phyloP scores from a whole-genome alignment of 352 stramenopile genomes.

The Thalassiosira livingstoniorum region DNA sequence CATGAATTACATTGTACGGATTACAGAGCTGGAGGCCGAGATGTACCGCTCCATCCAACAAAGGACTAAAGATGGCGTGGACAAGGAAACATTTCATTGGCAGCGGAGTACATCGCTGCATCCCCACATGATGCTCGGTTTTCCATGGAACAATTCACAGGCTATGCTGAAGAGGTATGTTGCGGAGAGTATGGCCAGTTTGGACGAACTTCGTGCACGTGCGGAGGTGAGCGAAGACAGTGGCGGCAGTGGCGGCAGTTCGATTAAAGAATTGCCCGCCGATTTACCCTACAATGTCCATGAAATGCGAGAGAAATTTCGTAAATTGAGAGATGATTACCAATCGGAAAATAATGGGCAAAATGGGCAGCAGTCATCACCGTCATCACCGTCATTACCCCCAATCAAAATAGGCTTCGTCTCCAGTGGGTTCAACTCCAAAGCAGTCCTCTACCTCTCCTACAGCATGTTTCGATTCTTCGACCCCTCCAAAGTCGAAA shows the following conservation, averaged over 20 bases:
- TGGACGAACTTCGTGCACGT: conserved; percentile 76
- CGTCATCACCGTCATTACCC: conserved; percentile 16
- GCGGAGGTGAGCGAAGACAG: conserved; percentile 26
- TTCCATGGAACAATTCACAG: conserved; percentile 59
- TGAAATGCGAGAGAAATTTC: conserved; percentile 51
- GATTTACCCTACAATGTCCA: conserved; percentile 71
- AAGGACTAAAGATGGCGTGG: conserved; percentile 10
- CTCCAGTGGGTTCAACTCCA: conserved; percentile 79
- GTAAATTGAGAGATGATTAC: conserved; percentile 1
- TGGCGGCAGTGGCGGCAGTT: background rate
- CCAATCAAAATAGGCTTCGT: conserved; percentile 81
- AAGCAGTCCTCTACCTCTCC: conserved; percentile 80
- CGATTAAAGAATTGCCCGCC: conserved; percentile 50
- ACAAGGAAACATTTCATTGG: conserved; percentile 59
- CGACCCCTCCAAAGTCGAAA: conserved; percentile 72
- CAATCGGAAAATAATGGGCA: background rate
- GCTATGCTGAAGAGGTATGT: conserved; percentile 73
- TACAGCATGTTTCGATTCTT: conserved; percentile 86
- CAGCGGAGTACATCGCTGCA: conserved; percentile 67
- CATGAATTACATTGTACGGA: conserved; percentile 63
- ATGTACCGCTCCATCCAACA: conserved; percentile 30
- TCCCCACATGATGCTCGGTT: conserved; percentile 84
- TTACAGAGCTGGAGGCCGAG: conserved; percentile 55
- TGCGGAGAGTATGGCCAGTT: conserved; percentile 69
- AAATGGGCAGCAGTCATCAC: conserved; percentile 16